Evolutionary conservation across 805 yeast genomes (phyloP).

Genomic region (Hanseniaspora nectarophila): DNA sequence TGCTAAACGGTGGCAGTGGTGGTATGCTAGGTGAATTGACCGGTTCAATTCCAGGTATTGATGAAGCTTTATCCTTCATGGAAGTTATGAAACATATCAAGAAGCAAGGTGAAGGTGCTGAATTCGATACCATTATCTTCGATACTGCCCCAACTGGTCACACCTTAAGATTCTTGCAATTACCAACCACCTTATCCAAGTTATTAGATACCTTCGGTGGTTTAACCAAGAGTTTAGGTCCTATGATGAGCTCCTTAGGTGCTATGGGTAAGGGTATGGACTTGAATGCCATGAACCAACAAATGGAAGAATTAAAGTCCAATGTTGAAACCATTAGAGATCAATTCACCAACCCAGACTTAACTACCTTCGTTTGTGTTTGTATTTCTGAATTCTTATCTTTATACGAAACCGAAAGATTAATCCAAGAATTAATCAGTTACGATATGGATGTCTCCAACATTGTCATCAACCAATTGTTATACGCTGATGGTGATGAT

Average conservation of each 20-base stretch:
- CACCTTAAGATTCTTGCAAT: constrained; percentile 84
- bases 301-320: constrained; percentile 67
- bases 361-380: constrained; percentile 91
- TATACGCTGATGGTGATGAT: constrained; percentile 64
- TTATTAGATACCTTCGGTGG: constrained; percentile 78
- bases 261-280: constrained; percentile 60
- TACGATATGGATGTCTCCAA: constrained; percentile 95
- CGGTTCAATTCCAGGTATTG: constrained; percentile 94
- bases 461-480: constrained; percentile 85
- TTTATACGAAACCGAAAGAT: constrained; percentile 90
- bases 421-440: constrained; percentile 89
- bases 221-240: constrained; percentile 77
- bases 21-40: constrained; percentile 63
- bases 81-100: constrained; percentile 95
- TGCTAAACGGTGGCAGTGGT: constrained; percentile 24
- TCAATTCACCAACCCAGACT: constrained; percentile 90
- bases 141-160: constrained; percentile 99
- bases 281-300: constrained; percentile 56
- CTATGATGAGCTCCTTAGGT: constrained; percentile 68
- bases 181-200: constrained; percentile 85
- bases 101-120: constrained; percentile 39
- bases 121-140: constrained; percentile 80
- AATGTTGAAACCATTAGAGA: constrained; percentile 79
- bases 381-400: constrained; percentile 96
- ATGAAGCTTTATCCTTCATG: constrained; percentile 94